A percentile compares a stretch with the other conserved stretches of the same genome.
Evolutionary conservation across 2,329 filamentous ascomycete genomes (phyloP).

Genomic region (Nemania sp.): DNA sequence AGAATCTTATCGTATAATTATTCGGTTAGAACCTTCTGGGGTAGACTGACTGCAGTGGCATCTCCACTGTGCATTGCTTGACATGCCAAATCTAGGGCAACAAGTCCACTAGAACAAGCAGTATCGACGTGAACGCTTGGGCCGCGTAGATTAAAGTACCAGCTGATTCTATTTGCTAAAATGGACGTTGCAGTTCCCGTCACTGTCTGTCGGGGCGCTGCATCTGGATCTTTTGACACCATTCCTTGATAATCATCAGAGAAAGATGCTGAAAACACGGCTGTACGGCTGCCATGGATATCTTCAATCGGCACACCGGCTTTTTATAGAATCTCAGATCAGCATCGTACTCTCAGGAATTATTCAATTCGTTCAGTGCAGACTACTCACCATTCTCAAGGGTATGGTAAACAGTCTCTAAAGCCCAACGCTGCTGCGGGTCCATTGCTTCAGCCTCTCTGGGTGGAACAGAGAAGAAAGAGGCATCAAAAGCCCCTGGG

Average conservation of each 20-base stretch:
- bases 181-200: neutral
- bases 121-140: neutral
- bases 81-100: neutral
- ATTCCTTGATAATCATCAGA: neutral
- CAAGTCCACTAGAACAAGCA: conserved; percentile 5
- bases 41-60: too few species aligned
- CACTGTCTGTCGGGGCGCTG: neutral
- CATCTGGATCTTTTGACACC: neutral
- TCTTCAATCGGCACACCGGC: neutral
- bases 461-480: conserved; percentile 8
- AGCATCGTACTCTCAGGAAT: neutral
- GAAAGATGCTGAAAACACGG: neutral
- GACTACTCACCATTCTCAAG: conserved; percentile 9
- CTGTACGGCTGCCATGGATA: neutral
- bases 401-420: conserved; percentile 9
- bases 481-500: conserved; percentile 6
- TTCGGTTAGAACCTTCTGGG: too few species aligned
- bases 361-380: neutral
- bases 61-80: neutral
- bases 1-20: too few species aligned
- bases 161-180: neutral
- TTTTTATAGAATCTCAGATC: neutral
- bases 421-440: conserved; percentile 6
- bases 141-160: neutral
- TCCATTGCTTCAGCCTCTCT: conserved; percentile 8